Evolutionary conservation across 805 yeast genomes (phyloP).

Genomic region (Candida rishiriensis): DNA sequence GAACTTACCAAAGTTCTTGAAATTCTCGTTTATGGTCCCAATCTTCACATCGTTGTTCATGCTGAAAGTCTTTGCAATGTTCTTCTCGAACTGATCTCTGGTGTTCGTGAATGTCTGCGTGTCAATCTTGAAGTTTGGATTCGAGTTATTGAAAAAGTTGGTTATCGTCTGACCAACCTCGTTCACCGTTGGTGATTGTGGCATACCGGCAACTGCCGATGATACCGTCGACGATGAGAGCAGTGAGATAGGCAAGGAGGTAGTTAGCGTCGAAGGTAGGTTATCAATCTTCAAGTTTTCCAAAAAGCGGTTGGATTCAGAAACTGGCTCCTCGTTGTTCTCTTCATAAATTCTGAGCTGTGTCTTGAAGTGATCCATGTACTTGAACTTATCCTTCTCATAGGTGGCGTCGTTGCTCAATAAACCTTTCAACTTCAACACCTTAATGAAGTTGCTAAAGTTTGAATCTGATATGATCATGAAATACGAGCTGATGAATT

Average conservation of each 20-base stretch:
- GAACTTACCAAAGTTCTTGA: constrained; percentile 57
- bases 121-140: constrained; percentile 24
- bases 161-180: constrained; percentile 11
- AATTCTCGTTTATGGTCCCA: constrained; percentile 57
- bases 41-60: constrained; percentile 56
- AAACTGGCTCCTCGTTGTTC: constrained; percentile 22
- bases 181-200: constrained; percentile 4
- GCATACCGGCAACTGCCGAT: constrained; percentile 6
- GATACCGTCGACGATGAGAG: constrained; percentile 10
- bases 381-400: constrained; percentile 34
- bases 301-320: constrained; percentile 25
- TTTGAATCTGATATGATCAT: constrained; percentile 62
- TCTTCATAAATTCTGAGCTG: constrained; percentile 34
- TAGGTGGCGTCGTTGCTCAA: constrained; percentile 24
- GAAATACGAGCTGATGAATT: constrained; percentile 61
- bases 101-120: constrained; percentile 32
- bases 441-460: constrained; percentile 56
- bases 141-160: constrained; percentile 15
- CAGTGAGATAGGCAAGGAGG: constrained; percentile 7
- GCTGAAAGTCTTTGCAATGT: constrained; percentile 38
- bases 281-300: constrained; percentile 22
- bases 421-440: constrained; percentile 57
- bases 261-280: constrained; percentile 9
- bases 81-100: constrained; percentile 40
- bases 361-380: constrained; percentile 35